Base-by-base conservation (phyloP, 805 yeast species). In the Blastobotrys robertii region DNA sequence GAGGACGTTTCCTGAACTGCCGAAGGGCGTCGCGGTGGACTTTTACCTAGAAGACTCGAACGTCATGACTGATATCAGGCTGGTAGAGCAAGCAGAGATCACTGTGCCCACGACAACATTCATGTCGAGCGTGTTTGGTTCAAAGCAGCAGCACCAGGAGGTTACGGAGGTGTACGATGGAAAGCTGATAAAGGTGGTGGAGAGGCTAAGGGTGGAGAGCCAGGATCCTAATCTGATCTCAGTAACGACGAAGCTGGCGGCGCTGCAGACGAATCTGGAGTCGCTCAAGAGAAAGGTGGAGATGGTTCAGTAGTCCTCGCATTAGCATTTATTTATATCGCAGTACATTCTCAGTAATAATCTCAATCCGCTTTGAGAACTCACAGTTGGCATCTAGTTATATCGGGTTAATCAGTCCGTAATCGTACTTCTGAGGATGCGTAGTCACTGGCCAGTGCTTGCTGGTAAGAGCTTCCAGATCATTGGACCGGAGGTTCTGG, bases 271-370 rank as follows among this genome's bases (percentile, higher is more conserved):
- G 22, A 50, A 46, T 31, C 37, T 53, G 13, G 54, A 50, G 36
- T 40, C 36, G 2, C 22, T 53, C 16, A 39, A 38, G 13, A 39
- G 55, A 22, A 53, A 52, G 37, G 44, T 53, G 13, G 47, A 79
- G 29, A 84, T 49, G 33, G 25, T 30, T 4, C 30, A 39, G 25
- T 19, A 19, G 25, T 6, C 25, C 25, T 19, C 25, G 6, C 25
- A 19, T 19, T 19, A 19, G 25, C 25, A 19, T 19, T 19, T 19
- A 19, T 19, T 19, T 19, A 19, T 19, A 19, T 19, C 25, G 6
- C 6, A 19, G 6, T 19, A n/a, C n/a, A n/a, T n/a, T n/a, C n/a
- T n/a, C n/a, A n/a, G n/a, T n/a, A n/a, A n/a, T n/a, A n/a, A n/a
- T n/a, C n/a, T n/a, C n/a, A n/a, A n/a, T n/a, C n/a, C n/a, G n/a